Evolutionary conservation across 2,329 filamentous ascomycete species (phyloP), one percentile per base, ranked within the genome.

Genomic region (Tetracladium maxilliforme): DNA sequence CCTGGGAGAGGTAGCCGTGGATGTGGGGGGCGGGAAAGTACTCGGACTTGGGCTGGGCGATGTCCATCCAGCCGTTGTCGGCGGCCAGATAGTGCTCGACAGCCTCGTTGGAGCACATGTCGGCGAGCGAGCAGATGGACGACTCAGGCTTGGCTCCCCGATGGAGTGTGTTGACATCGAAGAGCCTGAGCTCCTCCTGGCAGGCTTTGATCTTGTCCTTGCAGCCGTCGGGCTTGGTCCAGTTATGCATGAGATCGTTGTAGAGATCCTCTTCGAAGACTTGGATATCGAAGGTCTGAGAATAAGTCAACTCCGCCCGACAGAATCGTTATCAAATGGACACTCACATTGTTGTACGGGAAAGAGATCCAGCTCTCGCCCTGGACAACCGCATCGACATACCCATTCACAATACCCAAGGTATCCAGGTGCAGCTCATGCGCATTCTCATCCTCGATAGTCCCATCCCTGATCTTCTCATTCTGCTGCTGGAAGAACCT

Each of bases 371-470:
- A 40, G 25, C 22, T 23, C 11, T 22, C 12, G 19, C 55, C 53
- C 47, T 82, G 72, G 2, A 70, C 56, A 16, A 70, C 43, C 35
- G 65, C 58, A 39, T 84, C 79, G 18, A 83, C 54, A 34, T 74
- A 68, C 9, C 75, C 77, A 43, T 83, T 80, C 30, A 81, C 54
- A 30, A 84, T 76, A 13, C 76, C 75, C 0, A 83, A 47, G 1
- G 74, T 67, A 10, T 52, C 54, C 7, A 83, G 53, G 27, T 64
- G 61, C 24, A 79, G 65, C 16, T 68, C 59, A 8, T 75, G 47
- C 3, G 66, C 71, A 18, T 48, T 54, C 31, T 62, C 61, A 11
- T 41, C 46, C 7, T 59, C 44, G 2, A 67, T 30, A 3, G 56
- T 45, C 4, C 69, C 64, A 27, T 56, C 62, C n/a, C 45, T 40